A percentile compares a stretch with the other conserved stretches of the same genome.
phyloP scores from a whole-genome alignment of 805 yeast genomes.

The Barnettozyma sucrosica region DNA sequence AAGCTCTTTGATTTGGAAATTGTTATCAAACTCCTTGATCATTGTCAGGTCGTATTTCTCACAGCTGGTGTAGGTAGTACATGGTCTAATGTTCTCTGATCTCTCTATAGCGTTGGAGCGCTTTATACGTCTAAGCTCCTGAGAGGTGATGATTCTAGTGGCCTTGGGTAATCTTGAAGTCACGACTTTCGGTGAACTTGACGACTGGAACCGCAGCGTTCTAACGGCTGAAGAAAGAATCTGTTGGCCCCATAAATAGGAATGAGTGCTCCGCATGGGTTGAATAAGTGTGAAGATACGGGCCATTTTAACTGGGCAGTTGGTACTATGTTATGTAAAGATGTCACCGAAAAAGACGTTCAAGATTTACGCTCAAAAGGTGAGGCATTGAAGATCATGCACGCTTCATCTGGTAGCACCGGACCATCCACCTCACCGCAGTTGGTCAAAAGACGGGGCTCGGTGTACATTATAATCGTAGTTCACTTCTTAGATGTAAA shows the following conservation, averaged over 20 bases:
- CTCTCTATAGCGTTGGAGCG: constrained; percentile 1
- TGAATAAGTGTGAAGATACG: too few relatives aligned
- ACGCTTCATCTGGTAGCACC: too few relatives aligned
- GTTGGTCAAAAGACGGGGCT: too few relatives aligned
- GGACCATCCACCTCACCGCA: too few relatives aligned
- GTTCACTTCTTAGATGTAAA: too few relatives aligned
- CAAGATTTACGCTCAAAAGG: too few relatives aligned
- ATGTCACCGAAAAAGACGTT: neutral
- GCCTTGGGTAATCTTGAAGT: constrained; percentile 11
- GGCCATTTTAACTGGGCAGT: neutral
- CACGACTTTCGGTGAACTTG: neutral
- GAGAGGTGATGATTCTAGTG: constrained; percentile 10
- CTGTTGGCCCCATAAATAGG: neutral
- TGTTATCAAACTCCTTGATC: constrained; percentile 28
- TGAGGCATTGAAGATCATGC: too few relatives aligned
- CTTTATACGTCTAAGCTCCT: constrained; percentile 15
- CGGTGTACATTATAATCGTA: too few relatives aligned
- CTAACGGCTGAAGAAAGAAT: neutral
- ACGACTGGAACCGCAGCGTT: neutral
- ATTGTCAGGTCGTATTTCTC: constrained; percentile 59
- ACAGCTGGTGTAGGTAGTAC: constrained; percentile 67
- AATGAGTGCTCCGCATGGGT: neutral
- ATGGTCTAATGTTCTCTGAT: constrained; percentile 32
- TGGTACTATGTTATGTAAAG: neutral
- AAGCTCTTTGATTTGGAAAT: constrained; percentile 31